A percentile compares a stretch with the other conserved stretches of the same genome.
Conservation (phyloP, 139 green algal genomes). For the Chlorella sp. region DNA sequence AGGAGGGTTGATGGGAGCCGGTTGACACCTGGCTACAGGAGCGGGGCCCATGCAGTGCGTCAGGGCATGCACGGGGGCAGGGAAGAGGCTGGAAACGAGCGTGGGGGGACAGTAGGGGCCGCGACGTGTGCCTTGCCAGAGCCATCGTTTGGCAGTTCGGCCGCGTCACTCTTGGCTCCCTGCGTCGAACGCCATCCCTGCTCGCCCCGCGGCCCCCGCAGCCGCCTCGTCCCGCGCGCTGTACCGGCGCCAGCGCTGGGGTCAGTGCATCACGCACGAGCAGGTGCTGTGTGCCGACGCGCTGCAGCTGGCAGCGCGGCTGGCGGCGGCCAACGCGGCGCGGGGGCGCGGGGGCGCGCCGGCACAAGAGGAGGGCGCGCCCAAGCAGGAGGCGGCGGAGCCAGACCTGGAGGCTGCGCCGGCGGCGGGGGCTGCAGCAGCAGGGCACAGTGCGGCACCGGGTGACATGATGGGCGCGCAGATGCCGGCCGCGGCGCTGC, state of each 20-base stretch:
- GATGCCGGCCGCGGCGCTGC: not conserved
- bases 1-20: not conserved
- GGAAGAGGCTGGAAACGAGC: not conserved
- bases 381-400: not conserved
- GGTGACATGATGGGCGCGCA: not conserved
- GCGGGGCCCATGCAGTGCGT: not conserved
- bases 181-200: not conserved
- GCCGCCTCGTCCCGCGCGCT: constrained; percentile 15
- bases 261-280: constrained; percentile 52
- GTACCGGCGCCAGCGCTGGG: constrained; percentile 28
- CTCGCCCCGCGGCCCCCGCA: no score
- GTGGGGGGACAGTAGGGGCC: not conserved
- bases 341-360: no score
- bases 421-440: not conserved
- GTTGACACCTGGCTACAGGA: not conserved
- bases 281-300: constrained; percentile 48
- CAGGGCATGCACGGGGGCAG: no score
- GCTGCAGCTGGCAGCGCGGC: not conserved
- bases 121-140: not conserved
- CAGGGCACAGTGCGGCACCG: not conserved
- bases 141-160: not conserved
- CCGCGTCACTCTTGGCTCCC: not conserved
- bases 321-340: not conserved
- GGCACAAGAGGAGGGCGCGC: not conserved
- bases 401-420: not conserved